phyloP scores from a whole-genome alignment of 1,284 basidiomycete species.

The Termitomyces sp. region DNA sequence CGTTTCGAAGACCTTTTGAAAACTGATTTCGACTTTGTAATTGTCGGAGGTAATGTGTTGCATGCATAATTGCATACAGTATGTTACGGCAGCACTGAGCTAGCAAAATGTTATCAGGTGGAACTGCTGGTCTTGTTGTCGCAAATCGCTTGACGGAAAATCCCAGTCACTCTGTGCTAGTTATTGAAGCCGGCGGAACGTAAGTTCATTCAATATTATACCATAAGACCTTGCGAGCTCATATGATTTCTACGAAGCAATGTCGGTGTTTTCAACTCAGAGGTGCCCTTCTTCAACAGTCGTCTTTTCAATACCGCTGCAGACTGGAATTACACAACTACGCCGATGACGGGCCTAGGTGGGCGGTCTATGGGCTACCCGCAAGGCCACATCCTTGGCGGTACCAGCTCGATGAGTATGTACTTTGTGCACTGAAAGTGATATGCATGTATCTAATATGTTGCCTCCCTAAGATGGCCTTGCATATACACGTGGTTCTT shows the following conservation, averaged over 20 bases:
- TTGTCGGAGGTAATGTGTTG: slow-evolving; percentile 15
- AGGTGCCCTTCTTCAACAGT: slow-evolving; percentile 18
- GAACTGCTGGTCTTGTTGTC: slow-evolving; percentile 19
- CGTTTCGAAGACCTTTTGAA: slow-evolving; percentile 6
- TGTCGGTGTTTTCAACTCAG: slow-evolving; percentile 10
- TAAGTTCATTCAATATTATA: slow-evolving; percentile 1
- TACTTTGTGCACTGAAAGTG: not conserved
- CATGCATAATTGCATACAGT: too few species aligned
- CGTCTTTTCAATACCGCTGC: slow-evolving; percentile 15
- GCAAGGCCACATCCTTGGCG: slow-evolving; percentile 18
- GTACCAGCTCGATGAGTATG: slow-evolving; percentile 17
- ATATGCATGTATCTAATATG: not conserved
- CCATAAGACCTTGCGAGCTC: not conserved
- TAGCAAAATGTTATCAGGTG: slow-evolving; percentile 6
- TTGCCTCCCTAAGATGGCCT: slow-evolving; percentile 17
- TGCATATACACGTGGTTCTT: slow-evolving; percentile 22
- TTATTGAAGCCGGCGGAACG: slow-evolving; percentile 18
- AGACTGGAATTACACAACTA: slow-evolving; percentile 19
- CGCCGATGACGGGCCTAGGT: slow-evolving; percentile 11
- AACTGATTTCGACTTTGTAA: slow-evolving; percentile 14
- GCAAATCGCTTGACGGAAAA: slow-evolving; percentile 18
- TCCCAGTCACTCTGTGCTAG: slow-evolving; percentile 14
- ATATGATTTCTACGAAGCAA: slow-evolving; percentile 4
- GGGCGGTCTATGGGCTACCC: slow-evolving; percentile 16
- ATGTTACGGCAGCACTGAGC: not conserved